phyloP scores from a whole-genome alignment of 495 filamentous ascomycete genomes.

The Penicillium crystallinum region DNA sequence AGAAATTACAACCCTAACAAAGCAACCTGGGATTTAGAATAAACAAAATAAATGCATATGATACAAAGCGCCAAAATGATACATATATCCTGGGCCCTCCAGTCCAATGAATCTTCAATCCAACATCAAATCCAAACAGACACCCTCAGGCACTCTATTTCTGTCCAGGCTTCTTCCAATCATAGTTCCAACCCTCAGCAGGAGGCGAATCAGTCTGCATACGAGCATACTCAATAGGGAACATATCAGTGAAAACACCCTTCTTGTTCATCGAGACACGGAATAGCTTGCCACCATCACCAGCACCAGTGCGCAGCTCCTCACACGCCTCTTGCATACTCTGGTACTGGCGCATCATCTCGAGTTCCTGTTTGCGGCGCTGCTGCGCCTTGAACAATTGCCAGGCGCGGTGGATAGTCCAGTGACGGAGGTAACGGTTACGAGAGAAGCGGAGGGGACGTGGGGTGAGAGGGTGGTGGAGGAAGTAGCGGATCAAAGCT shows the following conservation, averaged over 20 bases:
- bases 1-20: not conserved
- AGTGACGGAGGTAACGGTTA: conserved; percentile 86
- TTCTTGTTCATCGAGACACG: conserved; percentile 81
- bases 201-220: conserved; percentile 73
- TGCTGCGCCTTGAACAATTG: conserved; percentile 62
- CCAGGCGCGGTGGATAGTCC: conserved; percentile 98
- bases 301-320: conserved; percentile 65
- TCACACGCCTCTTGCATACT: conserved; percentile 76
- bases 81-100: conserved; percentile 9
- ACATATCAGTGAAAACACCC: conserved; percentile 57
- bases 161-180: conserved; percentile 39
- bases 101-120: conserved; percentile 2
- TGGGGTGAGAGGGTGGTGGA: conserved; percentile 59
- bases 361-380: conserved; percentile 53
- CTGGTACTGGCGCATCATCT: conserved; percentile 71
- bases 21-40: not conserved
- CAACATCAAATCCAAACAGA: conserved; percentile 3
- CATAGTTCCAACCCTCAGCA: conserved; percentile 72
- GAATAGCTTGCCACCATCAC: conserved; percentile 75
- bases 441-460: conserved; percentile 82
- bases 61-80: conserved; percentile 27
- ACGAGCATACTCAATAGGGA: conserved; percentile 86
- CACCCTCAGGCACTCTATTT: conserved; percentile 9
- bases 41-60: conserved; percentile 21
- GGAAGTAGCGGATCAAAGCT: conserved; percentile 63